Evolutionary conservation across 257 asterid species (phyloP), one percentile per base, ranked within the genome.

Genomic region (Echites panduratus): DNA sequence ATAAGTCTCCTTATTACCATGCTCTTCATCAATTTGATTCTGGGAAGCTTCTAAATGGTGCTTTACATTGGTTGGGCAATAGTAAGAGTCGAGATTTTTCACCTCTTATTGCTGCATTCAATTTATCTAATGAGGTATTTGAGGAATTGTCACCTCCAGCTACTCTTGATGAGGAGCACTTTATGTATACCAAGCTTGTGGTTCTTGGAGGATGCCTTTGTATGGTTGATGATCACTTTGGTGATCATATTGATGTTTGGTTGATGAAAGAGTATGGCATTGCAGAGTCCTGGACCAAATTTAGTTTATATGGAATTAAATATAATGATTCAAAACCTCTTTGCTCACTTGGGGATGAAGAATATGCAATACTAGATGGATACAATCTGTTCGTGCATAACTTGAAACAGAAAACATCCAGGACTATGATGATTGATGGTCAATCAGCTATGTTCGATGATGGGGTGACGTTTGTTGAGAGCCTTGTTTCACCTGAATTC

Each of bases 141-240:
- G 71, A 70, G 56, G 79, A 83, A 68, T 72, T 87, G 9, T 83
- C 87, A 13, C 81, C 84, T 70, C 89, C 88, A 0, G 57, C 7
- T 8, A 48, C 44, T 32, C 76, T 76, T 66, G 82, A 74, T 75
- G 66, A 0, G 59, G 35, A 0, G 17, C 67, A 53, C 20, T 81
- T 81, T 59, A 71, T 78, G 72, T 81, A 76, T 57, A 56, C 66
- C 20, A 71, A 54, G 49, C 84, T 83, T 35, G 76, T 66, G 76
- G 81, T 48, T 77, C 79, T 85, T 80, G 75, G 72, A 9, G 88
- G 86, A 0, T 82, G 89, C 68, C 85, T 87, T 70, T 84, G 88
- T 66, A 57, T 87, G 81, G 50, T 75, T 35, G 79, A 76, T 50
- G 63, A 58, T 71, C 9, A 35, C 7, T 12, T 35, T 7, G 5